Evolutionary conservation across 768 basidiomycete species (phyloP).

Genomic region (Kwoniella bestiolae): DNA sequence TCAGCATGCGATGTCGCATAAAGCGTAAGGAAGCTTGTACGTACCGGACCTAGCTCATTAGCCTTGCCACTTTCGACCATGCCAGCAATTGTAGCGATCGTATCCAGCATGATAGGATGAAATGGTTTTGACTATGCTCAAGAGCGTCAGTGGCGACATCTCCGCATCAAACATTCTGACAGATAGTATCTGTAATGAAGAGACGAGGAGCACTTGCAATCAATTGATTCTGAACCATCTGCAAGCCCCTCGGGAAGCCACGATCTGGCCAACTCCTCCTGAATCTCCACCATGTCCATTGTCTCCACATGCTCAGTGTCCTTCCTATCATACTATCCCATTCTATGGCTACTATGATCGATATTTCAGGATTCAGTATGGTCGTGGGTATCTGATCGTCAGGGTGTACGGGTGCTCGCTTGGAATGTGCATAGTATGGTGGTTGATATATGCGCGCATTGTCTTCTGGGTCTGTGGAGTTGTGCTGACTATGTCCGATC

Average conservation of each 20-base stretch:
- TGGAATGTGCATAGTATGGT: not conserved
- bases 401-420: not conserved
- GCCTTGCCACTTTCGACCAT: slow-evolving; percentile 13
- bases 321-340: slow-evolving; percentile 31
- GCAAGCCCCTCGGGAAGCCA: slow-evolving; percentile 16
- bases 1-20: not conserved
- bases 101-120: slow-evolving; percentile 33
- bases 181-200: no score
- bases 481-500: slow-evolving; percentile 1
- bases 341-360: slow-evolving; percentile 32
- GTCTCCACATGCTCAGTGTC: slow-evolving; percentile 7
- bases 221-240: slow-evolving; percentile 30
- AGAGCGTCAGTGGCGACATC: not conserved
- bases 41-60: slow-evolving; percentile 20
- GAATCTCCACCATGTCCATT: slow-evolving; percentile 23
- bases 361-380: slow-evolving; percentile 28
- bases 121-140: slow-evolving; percentile 29
- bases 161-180: not conserved
- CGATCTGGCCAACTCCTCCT: slow-evolving; percentile 22
- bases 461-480: not conserved
- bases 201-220: slow-evolving; percentile 17
- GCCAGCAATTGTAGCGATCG: slow-evolving; percentile 24
- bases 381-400: not conserved
- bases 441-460: not conserved
- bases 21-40: not conserved